These are phyloP conservation scores for Berkeleyomyces rouxiae DNA, from an alignment of 2,329 filamentous ascomycete genomes.

Conservation along the genomic window DNA sequence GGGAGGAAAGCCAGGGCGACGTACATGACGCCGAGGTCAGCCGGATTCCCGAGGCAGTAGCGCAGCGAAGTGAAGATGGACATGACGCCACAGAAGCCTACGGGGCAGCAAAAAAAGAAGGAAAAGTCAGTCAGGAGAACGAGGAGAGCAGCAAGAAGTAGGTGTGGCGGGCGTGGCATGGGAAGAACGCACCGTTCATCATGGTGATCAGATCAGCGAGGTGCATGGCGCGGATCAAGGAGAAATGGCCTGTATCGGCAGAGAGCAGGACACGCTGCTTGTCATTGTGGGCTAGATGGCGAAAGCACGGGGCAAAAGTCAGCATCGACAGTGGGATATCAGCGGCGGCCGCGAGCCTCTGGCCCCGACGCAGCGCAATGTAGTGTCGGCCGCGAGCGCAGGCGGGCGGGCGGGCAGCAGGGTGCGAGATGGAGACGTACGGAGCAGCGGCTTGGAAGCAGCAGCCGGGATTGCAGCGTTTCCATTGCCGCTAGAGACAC, in stretches of 20 bases:
- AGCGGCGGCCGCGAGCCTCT: too few species aligned
- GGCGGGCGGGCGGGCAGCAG: background rate
- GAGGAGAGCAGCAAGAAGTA: background rate
- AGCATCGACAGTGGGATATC: background rate
- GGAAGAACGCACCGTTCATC: conserved; percentile 44
- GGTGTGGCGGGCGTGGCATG: background rate
- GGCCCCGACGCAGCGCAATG: background rate
- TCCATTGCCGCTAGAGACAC: conserved; percentile 29
- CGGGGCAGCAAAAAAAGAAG: background rate
- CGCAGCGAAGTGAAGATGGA: conserved; percentile 90
- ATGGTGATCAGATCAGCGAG: conserved; percentile 73
- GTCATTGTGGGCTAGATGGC: conserved; percentile 36
- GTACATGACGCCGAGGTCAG: conserved; percentile 55
- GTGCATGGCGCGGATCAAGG: conserved; percentile 51
- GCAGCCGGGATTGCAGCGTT: conserved; percentile 18
- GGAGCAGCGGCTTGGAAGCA: conserved; percentile 13
- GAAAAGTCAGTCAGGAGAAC: background rate
- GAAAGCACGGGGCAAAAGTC: background rate
- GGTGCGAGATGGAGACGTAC: conserved; percentile 18
- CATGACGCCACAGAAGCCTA: conserved; percentile 75
- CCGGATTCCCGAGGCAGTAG: conserved; percentile 64
- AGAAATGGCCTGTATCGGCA: conserved; percentile 57
- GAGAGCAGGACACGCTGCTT: conserved; percentile 63
- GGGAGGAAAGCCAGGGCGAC: conserved; percentile 74
- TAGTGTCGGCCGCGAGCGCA: background rate